These are phyloP conservation scores for Sclerotinia trifoliorum DNA, from an alignment of 2,329 filamentous ascomycete genomes.

Conservation along the genomic window DNA sequence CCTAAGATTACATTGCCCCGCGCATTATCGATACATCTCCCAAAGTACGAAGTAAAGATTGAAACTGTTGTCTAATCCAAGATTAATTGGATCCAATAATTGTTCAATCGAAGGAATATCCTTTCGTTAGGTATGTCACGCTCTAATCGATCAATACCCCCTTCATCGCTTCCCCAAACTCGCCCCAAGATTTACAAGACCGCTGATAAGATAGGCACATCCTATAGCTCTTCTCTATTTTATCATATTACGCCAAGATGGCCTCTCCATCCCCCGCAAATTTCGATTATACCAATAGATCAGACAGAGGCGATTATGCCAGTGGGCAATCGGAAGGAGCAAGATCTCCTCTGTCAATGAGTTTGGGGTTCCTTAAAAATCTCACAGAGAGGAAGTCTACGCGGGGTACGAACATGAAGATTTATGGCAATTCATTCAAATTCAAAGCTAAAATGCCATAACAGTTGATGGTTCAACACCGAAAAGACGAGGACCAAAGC, in stretches of 20 bases:
- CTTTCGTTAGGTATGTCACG: neutral
- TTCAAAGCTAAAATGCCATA: constrained; percentile 20
- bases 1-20: neutral
- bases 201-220: constrained; percentile 9
- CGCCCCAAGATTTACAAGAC: neutral
- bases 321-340: constrained; percentile 38
- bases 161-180: constrained; percentile 5
- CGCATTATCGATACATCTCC: neutral
- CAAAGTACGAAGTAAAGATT: neutral
- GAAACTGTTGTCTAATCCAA: neutral
- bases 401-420: constrained; percentile 55
- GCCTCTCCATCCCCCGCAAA: constrained; percentile 34
- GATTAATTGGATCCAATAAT: neutral
- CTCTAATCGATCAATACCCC: neutral
- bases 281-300: constrained; percentile 34
- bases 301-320: constrained; percentile 36
- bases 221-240: neutral
- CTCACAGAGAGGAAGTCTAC: constrained; percentile 72
- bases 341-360: constrained; percentile 44
- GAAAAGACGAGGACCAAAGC: constrained; percentile 91
- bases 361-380: constrained; percentile 63
- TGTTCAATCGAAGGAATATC: neutral
- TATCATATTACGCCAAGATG: constrained; percentile 28
- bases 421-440: neutral
- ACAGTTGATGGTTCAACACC: constrained; percentile 73